Percentiles rank a stretch among this genome's conserved stretches.
phyloP scores from a whole-genome alignment of 148 eudicot genomes.

The Spergularia bocconei region DNA sequence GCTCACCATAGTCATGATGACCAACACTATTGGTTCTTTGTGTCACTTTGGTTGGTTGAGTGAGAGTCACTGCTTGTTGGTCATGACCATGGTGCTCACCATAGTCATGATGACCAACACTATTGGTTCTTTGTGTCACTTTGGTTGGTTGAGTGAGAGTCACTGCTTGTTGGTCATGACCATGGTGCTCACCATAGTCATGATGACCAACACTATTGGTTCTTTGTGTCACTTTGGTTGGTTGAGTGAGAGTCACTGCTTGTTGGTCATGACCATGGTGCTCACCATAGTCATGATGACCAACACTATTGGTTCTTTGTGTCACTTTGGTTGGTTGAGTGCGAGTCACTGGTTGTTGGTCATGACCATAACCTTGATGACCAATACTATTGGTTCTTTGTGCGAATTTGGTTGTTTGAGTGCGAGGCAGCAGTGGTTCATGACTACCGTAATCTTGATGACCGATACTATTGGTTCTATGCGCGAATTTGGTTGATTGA shows the following conservation, averaged over 20 bases:
- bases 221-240: constrained; percentile 9
- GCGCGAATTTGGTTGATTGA: neutral
- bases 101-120: neutral
- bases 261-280: constrained; percentile 1
- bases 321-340: constrained; percentile 15
- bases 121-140: constrained; percentile 10
- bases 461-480: neutral
- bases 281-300: constrained; percentile 6
- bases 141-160: constrained; percentile 14
- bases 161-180: neutral
- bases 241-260: neutral
- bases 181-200: neutral
- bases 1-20: neutral
- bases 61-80: neutral
- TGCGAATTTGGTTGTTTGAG: constrained; percentile 12
- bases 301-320: constrained; percentile 9
- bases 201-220: constrained; percentile 11
- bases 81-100: too few species aligned
- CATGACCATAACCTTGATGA: constrained; percentile 9
- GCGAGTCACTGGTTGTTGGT: neutral
- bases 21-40: constrained; percentile 10
- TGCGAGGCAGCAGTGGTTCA: neutral
- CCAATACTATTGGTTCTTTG: constrained; percentile 11
- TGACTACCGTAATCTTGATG: neutral
- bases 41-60: constrained; percentile 9